Base-by-base conservation (phyloP, 352 stramenopile species). In the Thalassiosira livingstoniorum region DNA sequence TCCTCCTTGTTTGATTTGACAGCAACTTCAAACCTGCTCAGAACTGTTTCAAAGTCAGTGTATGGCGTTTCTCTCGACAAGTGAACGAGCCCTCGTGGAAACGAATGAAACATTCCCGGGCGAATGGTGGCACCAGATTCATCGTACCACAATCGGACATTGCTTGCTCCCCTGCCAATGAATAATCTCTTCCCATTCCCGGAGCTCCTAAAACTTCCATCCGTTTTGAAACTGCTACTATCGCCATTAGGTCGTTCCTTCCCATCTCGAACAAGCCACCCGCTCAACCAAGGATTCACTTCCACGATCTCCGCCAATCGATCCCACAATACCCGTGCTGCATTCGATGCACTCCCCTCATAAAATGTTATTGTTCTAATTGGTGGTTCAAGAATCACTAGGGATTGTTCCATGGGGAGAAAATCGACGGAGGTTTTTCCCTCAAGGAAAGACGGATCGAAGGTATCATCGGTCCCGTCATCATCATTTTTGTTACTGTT, bases 201-300 rank as follows among this genome's bases (percentile, higher is more conserved):
- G n/a, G n/a, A n/a, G n/a, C n/a, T n/a, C n/a, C n/a, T n/a, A n/a
- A n/a, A n/a, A n/a, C n/a, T n/a, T n/a, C n/a, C n/a, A n/a, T n/a
- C n/a, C n/a, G n/a, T n/a, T n/a, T n/a, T n/a, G n/a, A n/a, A n/a
- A n/a, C n/a, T n/a, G n/a, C n/a, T n/a, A n/a, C n/a, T n/a, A 10
- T 72, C 55, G 1, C 43, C 43, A 15, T 81, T 31, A 13, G 70
- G 39, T 31, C 65, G 27, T 27, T 68, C 74, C 15, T 43, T 60
- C 7, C 47, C 27, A n/a, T 70, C 82, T 58, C 73, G 63, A 4
- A 74, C 68, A 11, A 90, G 47, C 51, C 75, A 87, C 29, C 88
- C 87, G 25, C 84, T 68, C 21, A 92, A 60, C 86, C 86, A 93
- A 53, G 88, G 88, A 83, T 93, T 93, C 11, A 32, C 37, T 68